phyloP scores from a whole-genome alignment of 2,329 filamentous ascomycete species.

The Didymellaceae sp. region DNA sequence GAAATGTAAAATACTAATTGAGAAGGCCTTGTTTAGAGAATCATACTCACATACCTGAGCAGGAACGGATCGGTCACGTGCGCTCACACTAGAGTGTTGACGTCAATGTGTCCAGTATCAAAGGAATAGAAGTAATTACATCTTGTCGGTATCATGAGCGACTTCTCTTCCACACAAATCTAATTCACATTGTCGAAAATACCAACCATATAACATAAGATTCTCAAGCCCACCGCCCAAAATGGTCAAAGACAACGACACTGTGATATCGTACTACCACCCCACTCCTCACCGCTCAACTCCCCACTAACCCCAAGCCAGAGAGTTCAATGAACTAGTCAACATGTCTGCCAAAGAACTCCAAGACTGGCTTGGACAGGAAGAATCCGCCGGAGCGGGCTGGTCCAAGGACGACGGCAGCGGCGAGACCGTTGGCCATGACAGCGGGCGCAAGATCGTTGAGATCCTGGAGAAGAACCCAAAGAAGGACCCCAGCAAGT shows the following conservation, averaged over 20 bases:
- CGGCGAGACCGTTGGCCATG: constrained; percentile 69
- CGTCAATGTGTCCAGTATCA: constrained; percentile 1
- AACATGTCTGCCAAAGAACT: constrained; percentile 70
- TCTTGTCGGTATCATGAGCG: no score
- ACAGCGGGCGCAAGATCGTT: constrained; percentile 67
- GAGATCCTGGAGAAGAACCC: constrained; percentile 69
- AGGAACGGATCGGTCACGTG: no score
- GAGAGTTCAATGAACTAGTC: constrained; percentile 70
- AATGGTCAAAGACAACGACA: constrained; percentile 61
- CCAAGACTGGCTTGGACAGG: constrained; percentile 65
- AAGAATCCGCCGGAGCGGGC: constrained; percentile 64
- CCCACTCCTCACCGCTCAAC: neutral
- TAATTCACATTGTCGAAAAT: no score
- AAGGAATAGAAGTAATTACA: neutral
- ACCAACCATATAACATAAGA: neutral
- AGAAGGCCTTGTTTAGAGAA: no score
- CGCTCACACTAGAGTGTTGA: neutral
- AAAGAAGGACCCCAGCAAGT: constrained; percentile 61
- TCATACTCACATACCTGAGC: no score
- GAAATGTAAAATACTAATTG: no score
- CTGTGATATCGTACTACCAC: constrained; percentile 55
- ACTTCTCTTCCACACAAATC: no score
- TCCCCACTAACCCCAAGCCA: constrained; percentile 21
- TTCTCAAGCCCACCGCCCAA: constrained; percentile 24
- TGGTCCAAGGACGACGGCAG: constrained; percentile 62